Evolutionary conservation across 306 rosid genomes (phyloP).

Genomic region (Gastrolobium villosum): DNA sequence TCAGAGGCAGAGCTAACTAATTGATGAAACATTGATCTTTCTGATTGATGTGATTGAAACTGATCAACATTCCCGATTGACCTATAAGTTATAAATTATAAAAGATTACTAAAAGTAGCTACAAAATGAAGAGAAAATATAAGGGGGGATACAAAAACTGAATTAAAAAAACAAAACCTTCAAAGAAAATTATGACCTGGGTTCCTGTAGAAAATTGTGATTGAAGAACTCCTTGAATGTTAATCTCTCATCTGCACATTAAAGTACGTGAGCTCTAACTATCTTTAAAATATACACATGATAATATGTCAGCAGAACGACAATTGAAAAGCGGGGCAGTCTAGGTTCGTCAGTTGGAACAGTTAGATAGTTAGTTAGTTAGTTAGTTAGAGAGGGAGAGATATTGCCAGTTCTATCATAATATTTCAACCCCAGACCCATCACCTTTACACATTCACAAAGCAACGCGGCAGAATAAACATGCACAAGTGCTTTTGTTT

Average conservation of each 20-base stretch:
- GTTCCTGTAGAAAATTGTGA: constrained; percentile 73
- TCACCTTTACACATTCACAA: constrained; percentile 5
- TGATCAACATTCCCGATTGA: constrained; percentile 53
- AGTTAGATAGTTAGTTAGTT: too few relatives aligned
- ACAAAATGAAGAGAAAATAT: constrained; percentile 22
- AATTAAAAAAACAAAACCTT: not conserved
- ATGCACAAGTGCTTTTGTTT: not conserved
- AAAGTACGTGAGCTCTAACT: constrained; percentile 47
- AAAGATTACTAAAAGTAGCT: constrained; percentile 45
- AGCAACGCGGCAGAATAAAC: constrained; percentile 27
- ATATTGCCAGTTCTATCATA: not conserved
- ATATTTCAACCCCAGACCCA: constrained; percentile 35
- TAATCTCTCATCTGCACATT: constrained; percentile 87
- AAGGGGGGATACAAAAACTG: constrained; percentile 14
- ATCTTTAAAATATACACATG: constrained; percentile 26
- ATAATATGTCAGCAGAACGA: too few relatives aligned
- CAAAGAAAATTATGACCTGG: constrained; percentile 61
- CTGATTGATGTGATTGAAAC: constrained; percentile 49
- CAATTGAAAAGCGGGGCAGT: too few relatives aligned
- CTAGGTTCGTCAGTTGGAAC: too few relatives aligned
- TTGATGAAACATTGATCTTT: constrained; percentile 47
- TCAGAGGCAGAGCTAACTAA: constrained; percentile 45
- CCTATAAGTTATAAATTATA: constrained; percentile 53
- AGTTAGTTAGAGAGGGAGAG: too few relatives aligned
- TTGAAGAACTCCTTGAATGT: constrained; percentile 84